Evolutionary conservation across 257 asterid species (phyloP), one percentile per base, ranked within the genome.

Genomic region (Pogostemon cablin): DNA sequence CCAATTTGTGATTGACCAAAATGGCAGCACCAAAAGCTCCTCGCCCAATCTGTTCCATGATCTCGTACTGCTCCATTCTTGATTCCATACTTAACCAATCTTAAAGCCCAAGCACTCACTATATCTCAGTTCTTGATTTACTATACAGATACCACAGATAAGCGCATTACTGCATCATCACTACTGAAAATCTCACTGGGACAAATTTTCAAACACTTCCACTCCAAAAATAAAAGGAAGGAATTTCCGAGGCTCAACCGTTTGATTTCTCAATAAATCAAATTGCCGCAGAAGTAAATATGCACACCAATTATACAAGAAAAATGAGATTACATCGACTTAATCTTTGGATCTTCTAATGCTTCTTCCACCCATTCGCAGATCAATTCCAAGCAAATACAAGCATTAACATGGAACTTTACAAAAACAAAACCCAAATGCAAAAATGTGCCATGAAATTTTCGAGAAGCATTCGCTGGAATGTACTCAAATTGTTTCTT

Each of bases 21-120:
- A 95, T 95, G 76, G 98, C 98, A 15, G 98, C 99, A 37, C 98
- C 99, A 82, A 95, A 95, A 78, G 99, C 99, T 41, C 99, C 99
- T 74, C 98, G 95, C 6, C 98, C 98, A 80, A 95, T 91, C 87
- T 95, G 99, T 91, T 95, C 99, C 98, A 95, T 95, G 87, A 91
- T 87, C 93, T 95, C 98, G 72, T 95, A 95, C 80, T 91, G 98
- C 69, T 91, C 99, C 98, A 91, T 90, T 82, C 81, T 89, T 40
- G 99, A 95, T 73, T 88, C 99, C 97, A 86, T 84, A 77, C 44
- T 68, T 75, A 75, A 55, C 88, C 62, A 64, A 49, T 60, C 71
- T 76, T 12, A 42, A 66, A 74, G 6, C 81, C 75, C 77, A 55
- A 68, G 8, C 65, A 50, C 77, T 44, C 53, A 64, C 81, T 64